These are phyloP conservation scores for Arthrobotrys conoides DNA, from an alignment of 2,329 filamentous ascomycete species.

Conservation along the genomic window DNA sequence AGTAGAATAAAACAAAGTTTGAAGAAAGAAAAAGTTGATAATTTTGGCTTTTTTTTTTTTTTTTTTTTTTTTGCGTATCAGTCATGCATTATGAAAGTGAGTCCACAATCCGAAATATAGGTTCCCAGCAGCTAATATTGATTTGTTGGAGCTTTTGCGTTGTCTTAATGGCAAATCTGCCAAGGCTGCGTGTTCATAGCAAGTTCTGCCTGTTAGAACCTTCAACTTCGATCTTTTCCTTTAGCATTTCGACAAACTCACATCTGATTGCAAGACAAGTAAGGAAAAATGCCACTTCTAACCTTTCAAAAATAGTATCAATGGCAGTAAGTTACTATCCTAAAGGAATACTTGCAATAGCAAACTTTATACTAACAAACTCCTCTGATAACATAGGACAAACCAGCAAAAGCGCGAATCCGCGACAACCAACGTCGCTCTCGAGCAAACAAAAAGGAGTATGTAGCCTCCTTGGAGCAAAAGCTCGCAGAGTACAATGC, in stretches of 20 bases:
- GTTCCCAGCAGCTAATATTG: too few species aligned
- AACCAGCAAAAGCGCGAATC: conserved; percentile 39
- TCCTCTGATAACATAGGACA: conserved; percentile 1
- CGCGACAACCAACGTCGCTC: conserved; percentile 71
- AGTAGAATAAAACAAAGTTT: too few species aligned
- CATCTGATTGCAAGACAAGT: neutral
- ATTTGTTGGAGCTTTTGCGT: conserved; percentile 14
- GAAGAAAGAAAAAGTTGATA: too few species aligned
- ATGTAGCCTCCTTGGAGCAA: conserved; percentile 70
- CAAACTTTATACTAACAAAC: neutral
- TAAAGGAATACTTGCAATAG: neutral
- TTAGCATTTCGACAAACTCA: neutral
- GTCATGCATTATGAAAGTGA: too few species aligned
- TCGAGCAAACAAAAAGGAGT: conserved; percentile 71
- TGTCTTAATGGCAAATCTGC: neutral
- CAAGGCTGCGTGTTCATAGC: neutral
- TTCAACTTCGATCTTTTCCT: neutral
- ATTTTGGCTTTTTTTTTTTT: too few species aligned
- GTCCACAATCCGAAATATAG: too few species aligned
- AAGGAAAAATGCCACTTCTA: neutral
- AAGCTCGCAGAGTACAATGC: conserved; percentile 70
- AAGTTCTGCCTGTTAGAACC: neutral
- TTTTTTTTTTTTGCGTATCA: too few species aligned
- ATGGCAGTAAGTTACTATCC: neutral
- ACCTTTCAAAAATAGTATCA: too few species aligned